Percentiles rank a stretch among this genome's conserved stretches.
Evolutionary conservation across 2,329 filamentous ascomycete genomes (phyloP).

Genomic region (Lecanicillium sp.): DNA sequence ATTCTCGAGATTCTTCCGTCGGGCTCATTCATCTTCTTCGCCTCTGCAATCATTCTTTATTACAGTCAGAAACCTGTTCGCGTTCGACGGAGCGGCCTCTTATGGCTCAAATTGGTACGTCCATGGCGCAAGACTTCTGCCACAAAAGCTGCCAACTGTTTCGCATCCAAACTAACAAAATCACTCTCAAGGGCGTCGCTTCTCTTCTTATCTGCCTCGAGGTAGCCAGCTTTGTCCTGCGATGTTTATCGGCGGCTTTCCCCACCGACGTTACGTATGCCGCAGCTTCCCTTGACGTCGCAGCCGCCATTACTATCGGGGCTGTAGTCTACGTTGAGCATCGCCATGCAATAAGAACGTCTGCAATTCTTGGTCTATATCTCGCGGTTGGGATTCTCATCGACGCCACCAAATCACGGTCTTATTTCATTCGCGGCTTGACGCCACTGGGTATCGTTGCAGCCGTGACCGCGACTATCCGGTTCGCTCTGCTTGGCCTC

Average conservation of each 20-base stretch:
- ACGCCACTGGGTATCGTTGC: background rate
- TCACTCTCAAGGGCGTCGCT: background rate
- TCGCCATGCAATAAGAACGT: background rate
- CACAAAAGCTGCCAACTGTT: background rate
- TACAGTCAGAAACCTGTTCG: background rate
- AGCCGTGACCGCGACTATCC: too few species aligned
- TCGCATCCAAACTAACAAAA: background rate
- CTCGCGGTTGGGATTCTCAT: background rate
- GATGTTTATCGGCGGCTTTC: slow-evolving; percentile 6
- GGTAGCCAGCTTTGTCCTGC: background rate
- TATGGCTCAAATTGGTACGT: background rate
- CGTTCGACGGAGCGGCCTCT: background rate
- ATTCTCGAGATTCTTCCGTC: background rate
- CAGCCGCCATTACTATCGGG: background rate
- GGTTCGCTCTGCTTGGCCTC: background rate
- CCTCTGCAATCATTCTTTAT: background rate
- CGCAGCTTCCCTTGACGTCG: background rate
- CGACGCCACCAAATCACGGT: background rate
- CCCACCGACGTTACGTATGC: background rate
- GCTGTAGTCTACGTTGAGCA: background rate
- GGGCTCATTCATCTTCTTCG: background rate
- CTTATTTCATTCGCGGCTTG: background rate
- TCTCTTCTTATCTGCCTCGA: background rate
- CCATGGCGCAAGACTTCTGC: too few species aligned
- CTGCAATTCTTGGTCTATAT: background rate